Percentiles rank a stretch among this genome's conserved stretches.
Evolutionary conservation across 1,139 yeast species (phyloP).

Genomic region (Blastobotrys buckinghamii): DNA sequence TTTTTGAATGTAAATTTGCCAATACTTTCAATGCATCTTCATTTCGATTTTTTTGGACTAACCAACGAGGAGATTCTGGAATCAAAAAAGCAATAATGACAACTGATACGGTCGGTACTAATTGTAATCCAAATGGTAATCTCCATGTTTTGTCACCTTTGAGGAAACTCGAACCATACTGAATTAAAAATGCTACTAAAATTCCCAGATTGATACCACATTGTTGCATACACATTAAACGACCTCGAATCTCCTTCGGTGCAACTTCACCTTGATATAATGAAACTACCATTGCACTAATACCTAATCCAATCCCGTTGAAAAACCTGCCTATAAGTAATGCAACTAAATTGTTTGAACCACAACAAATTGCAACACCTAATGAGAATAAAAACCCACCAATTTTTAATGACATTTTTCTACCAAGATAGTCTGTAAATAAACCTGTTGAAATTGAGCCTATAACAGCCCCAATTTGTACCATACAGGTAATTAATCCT

Average conservation of each 20-base stretch:
- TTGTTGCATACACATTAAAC: not conserved
- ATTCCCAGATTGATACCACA: not conserved
- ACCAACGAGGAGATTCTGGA: constrained; percentile 12
- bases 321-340: constrained; percentile 32
- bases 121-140: not conserved
- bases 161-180: not conserved
- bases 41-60: constrained; percentile 9
- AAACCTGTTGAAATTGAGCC: constrained; percentile 19
- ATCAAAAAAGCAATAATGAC: constrained; percentile 4
- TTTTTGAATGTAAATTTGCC: constrained; percentile 6
- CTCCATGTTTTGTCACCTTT: not conserved
- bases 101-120: constrained; percentile 7
- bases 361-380: constrained; percentile 17
- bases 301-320: constrained; percentile 32
- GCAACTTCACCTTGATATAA: not conserved
- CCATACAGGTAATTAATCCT: constrained; percentile 19
- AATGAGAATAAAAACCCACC: constrained; percentile 16
- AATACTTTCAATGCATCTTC: constrained; percentile 14
- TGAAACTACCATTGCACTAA: not conserved
- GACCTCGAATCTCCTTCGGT: not conserved
- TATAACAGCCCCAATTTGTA: constrained; percentile 20
- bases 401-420: constrained; percentile 15
- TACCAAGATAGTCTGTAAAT: constrained; percentile 15
- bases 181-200: not conserved
- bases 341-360: constrained; percentile 14